Percentiles rank a stretch among this genome's conserved stretches.
These are phyloP conservation scores for Trypethelium eluteriae DNA, from an alignment of 495 filamentous ascomycete species.

Conservation along the genomic window DNA sequence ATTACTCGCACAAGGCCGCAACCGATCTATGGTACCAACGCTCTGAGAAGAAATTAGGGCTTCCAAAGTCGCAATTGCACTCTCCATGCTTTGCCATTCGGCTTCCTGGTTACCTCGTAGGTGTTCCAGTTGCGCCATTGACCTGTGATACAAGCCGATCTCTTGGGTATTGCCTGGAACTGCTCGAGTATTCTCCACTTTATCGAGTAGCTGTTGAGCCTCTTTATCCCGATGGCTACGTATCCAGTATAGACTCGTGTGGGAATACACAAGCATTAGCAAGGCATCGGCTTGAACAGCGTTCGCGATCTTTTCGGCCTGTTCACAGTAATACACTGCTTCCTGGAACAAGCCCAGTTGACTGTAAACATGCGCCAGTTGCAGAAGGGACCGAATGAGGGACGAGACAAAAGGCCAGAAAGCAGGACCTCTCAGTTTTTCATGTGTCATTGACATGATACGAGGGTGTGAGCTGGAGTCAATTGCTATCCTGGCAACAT, in stretches of 20 bases:
- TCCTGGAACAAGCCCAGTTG: constrained; percentile 82
- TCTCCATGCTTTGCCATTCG: not conserved
- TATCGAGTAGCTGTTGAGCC: constrained; percentile 5
- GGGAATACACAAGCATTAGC: constrained; percentile 45
- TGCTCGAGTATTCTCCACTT: not conserved
- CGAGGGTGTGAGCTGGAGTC: not conserved
- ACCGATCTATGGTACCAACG: not conserved
- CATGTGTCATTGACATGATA: constrained; percentile 10
- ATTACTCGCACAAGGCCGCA: not conserved
- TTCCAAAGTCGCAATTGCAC: not conserved
- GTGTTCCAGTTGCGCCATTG: not conserved
- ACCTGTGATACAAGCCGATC: not conserved
- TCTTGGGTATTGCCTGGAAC: not conserved
- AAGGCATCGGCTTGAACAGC: constrained; percentile 57
- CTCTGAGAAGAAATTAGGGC: not conserved
- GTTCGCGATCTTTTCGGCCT: constrained; percentile 70
- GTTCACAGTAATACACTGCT: constrained; percentile 80
- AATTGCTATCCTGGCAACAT: constrained; percentile 14
- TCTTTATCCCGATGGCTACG: constrained; percentile 37
- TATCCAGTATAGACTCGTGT: constrained; percentile 57
- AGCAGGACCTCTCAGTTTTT: constrained; percentile 49
- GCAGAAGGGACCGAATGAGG: constrained; percentile 58
- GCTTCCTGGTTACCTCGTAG: not conserved
- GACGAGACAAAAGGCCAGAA: constrained; percentile 76
- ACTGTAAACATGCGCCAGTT: constrained; percentile 67